Conservation (phyloP, 257 asterid genomes). For the Ilex asprella region DNA sequence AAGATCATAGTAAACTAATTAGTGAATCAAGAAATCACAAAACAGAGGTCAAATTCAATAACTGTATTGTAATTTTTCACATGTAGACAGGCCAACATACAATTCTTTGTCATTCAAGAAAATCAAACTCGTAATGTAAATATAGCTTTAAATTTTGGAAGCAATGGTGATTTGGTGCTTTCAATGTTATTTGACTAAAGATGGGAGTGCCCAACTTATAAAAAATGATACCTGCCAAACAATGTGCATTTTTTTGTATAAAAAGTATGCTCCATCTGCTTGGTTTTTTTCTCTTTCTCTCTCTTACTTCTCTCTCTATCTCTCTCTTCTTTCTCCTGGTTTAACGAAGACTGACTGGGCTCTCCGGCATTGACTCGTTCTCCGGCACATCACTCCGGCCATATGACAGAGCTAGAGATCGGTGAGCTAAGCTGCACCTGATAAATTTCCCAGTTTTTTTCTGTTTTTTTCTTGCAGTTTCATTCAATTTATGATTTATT, state of each 20-base stretch:
- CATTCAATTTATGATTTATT: constrained; percentile 21
- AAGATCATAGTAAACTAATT: too few species aligned
- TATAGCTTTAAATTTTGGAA: constrained; percentile 10
- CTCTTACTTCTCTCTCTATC: constrained; percentile 18
- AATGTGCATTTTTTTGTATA: constrained; percentile 18
- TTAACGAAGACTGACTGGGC: constrained; percentile 40
- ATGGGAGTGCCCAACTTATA: constrained; percentile 1
- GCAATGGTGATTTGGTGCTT: constrained; percentile 16
- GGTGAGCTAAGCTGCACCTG: constrained; percentile 35
- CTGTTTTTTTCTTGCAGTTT: constrained; percentile 6
- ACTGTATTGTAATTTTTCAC: background rate
- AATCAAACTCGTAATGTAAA: background rate
- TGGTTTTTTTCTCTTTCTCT: constrained; percentile 7
- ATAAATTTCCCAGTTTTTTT: constrained; percentile 8
- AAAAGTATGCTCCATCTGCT: constrained; percentile 11
- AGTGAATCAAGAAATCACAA: too few species aligned
- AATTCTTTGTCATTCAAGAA: background rate
- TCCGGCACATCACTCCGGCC: constrained; percentile 27
- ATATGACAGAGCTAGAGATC: constrained; percentile 39
- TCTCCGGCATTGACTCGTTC: constrained; percentile 63
- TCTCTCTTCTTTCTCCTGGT: constrained; percentile 16
- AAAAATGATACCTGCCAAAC: constrained; percentile 22
- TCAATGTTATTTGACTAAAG: constrained; percentile 17
- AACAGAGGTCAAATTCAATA: too few species aligned
- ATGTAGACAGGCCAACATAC: background rate